Evolutionary conservation across 768 basidiomycete genomes (phyloP).

Genomic region (Mycena leptocephala): DNA sequence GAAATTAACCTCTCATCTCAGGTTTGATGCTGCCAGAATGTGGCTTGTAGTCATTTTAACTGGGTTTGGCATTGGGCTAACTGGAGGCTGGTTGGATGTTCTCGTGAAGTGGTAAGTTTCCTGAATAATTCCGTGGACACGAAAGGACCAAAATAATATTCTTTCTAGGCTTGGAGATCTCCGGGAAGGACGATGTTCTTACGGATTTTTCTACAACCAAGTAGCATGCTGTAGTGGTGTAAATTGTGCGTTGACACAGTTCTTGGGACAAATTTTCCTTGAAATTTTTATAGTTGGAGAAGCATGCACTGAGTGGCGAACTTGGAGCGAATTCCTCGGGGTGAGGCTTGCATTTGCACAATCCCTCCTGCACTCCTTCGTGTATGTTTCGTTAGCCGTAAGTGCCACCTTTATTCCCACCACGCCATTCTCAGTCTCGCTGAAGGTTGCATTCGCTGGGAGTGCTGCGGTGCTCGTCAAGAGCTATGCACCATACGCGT

Average conservation of each 20-base stretch:
- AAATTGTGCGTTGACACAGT: conserved; percentile 57
- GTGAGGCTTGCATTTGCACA: conserved; percentile 71
- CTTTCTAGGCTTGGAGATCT: conserved; percentile 75
- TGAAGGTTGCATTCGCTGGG: conserved; percentile 73
- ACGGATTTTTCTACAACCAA: conserved; percentile 82
- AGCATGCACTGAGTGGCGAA: conserved; percentile 76
- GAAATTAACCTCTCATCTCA: not conserved
- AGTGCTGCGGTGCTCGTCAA: conserved; percentile 77
- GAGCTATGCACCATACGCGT: conserved; percentile 82
- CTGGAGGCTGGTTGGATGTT: conserved; percentile 82
- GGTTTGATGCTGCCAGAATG: conserved; percentile 69
- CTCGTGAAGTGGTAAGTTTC: conserved; percentile 77
- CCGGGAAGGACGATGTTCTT: conserved; percentile 77
- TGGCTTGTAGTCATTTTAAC: conserved; percentile 81
- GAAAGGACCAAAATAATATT: not conserved
- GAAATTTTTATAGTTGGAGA: conserved; percentile 68
- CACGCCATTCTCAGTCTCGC: conserved; percentile 5
- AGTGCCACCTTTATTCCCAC: conserved; percentile 41
- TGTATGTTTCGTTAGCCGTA: conserved; percentile 79
- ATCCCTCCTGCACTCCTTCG: conserved; percentile 75
- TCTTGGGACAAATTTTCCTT: not conserved
- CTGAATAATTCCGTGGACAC: not conserved
- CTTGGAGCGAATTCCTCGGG: conserved; percentile 75
- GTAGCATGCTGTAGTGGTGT: conserved; percentile 80
- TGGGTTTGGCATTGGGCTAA: conserved; percentile 77